Evolutionary conservation across 2,329 filamentous ascomycete genomes (phyloP).

Genomic region (Hysterium pulicare): DNA sequence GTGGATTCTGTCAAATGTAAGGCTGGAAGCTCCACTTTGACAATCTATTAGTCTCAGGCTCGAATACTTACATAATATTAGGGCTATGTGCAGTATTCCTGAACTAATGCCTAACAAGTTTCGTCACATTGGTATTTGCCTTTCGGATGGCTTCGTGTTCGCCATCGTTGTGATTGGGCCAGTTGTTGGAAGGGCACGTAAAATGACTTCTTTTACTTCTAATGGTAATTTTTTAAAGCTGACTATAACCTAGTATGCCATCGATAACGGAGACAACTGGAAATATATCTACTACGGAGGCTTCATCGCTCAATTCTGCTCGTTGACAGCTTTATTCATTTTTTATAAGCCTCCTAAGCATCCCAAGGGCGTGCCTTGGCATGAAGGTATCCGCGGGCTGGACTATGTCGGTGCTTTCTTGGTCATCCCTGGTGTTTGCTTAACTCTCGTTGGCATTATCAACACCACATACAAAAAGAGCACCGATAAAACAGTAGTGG

Average conservation of each 20-base stretch:
- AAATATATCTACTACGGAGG: slow-evolving; percentile 24
- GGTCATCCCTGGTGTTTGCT: slow-evolving; percentile 24
- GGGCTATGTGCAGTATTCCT: slow-evolving; percentile 46
- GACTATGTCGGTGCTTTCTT: slow-evolving; percentile 28
- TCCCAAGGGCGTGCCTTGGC: slow-evolving; percentile 23
- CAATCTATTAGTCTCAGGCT: neutral
- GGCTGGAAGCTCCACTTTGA: neutral
- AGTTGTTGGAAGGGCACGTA: slow-evolving; percentile 43
- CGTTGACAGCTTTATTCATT: slow-evolving; percentile 14
- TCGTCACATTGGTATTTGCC: slow-evolving; percentile 46
- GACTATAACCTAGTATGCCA: slow-evolving; percentile 14
- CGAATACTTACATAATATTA: slow-evolving; percentile 10
- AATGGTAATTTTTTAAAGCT: neutral
- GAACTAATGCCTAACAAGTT: slow-evolving; percentile 51
- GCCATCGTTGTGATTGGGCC: slow-evolving; percentile 48
- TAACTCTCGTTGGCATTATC: slow-evolving; percentile 32
- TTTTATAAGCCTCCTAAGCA: slow-evolving; percentile 26
- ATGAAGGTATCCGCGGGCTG: slow-evolving; percentile 23
- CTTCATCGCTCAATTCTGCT: slow-evolving; percentile 21
- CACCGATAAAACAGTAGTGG: slow-evolving; percentile 26
- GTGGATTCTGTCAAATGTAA: slow-evolving; percentile 40
- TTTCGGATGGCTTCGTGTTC: slow-evolving; percentile 41
- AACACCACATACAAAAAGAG: slow-evolving; percentile 26
- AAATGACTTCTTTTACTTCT: neutral
- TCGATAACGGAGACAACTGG: slow-evolving; percentile 19